These are phyloP conservation scores for Stachybotrys elegans DNA, from an alignment of 2,329 filamentous ascomycete genomes.

Conservation along the genomic window DNA sequence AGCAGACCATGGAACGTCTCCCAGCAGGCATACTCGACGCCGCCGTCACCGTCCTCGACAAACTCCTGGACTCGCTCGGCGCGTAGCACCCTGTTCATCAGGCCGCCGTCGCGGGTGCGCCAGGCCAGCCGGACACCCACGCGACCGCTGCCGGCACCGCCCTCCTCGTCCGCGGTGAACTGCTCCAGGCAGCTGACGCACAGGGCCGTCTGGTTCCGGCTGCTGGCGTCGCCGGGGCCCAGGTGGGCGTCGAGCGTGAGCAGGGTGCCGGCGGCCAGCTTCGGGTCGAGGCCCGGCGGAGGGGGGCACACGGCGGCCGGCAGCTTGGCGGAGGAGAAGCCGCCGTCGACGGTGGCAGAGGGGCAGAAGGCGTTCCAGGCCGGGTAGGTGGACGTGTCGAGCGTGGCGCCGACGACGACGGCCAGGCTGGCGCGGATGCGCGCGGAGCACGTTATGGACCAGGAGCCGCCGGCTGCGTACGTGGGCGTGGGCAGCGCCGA, in stretches of 20 bases:
- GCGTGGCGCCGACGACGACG: slow-evolving; percentile 22
- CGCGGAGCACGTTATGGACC: slow-evolving; percentile 24
- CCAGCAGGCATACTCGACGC: slow-evolving; percentile 35
- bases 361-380: slow-evolving; percentile 31
- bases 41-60: slow-evolving; percentile 18
- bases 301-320: slow-evolving; percentile 20
- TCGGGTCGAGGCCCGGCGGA: slow-evolving; percentile 17
- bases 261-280: slow-evolving; percentile 23
- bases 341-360: slow-evolving; percentile 17
- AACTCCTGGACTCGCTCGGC: slow-evolving; percentile 40
- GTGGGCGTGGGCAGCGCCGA: slow-evolving; percentile 18
- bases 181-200: slow-evolving; percentile 26
- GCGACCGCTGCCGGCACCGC: no score
- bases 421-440: slow-evolving; percentile 27
- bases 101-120: slow-evolving; percentile 26
- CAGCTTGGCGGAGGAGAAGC: slow-evolving; percentile 18
- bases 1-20: slow-evolving; percentile 40
- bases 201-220: slow-evolving; percentile 14
- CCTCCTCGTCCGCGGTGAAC: slow-evolving; percentile 22
- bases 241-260: slow-evolving; percentile 30
- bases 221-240: slow-evolving; percentile 15
- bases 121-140: slow-evolving; percentile 34
- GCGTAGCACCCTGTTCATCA: slow-evolving; percentile 25
- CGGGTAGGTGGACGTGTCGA: slow-evolving; percentile 25
- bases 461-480: slow-evolving; percentile 21